Evolutionary conservation across 1,284 basidiomycete species (phyloP), one percentile per base, ranked within the genome.

Genomic region (Fomitiporia mediterranea): DNA sequence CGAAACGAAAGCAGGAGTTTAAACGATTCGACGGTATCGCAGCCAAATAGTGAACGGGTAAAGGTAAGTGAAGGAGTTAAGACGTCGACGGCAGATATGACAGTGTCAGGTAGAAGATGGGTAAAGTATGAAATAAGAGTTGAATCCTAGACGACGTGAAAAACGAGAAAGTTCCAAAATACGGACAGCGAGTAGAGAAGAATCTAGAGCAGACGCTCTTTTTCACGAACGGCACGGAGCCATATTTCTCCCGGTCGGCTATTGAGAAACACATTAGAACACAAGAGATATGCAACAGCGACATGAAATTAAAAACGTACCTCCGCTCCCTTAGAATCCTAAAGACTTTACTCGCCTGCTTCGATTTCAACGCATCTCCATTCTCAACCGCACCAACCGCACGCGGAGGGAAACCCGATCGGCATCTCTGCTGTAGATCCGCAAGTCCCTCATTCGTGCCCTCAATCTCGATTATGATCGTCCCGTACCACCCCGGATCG

Each of bases 181-280:
- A 50, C 5, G n/a, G 15, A 50, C 7, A 50, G 23, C 21, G 15
- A 13, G 19, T 9, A 28, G 21, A 17, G n/a, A 5, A 50, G 17
- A 27, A 19, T 57, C 60, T 66, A 79, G 59, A 74, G 67, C 48
- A 82, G 55, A 32, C 77, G 68, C 60, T 88, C 85, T 68, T 83
- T 84, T 49, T 73, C 70, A n/a, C 77, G 75, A 39, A 89, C 84
- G 17, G 82, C 76, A 50, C 80, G 73, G 50, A 90, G 79, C 86
- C 88, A 90, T 43, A 90, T 85, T 66, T 90, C 87, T 13, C 86
- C 84, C n/a, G 87, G 87, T 19, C 84, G 86, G 64, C 87, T 89
- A 57, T 8, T 57, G 7, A 46, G 11, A n/a, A 30, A 17, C 40
- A 11, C 21, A 17, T 46, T 17, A 54, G 52, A 56, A 51, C 39